These are phyloP conservation scores for Pterocarpus santalinus DNA, from an alignment of 306 rosid species.

Conservation along the genomic window DNA sequence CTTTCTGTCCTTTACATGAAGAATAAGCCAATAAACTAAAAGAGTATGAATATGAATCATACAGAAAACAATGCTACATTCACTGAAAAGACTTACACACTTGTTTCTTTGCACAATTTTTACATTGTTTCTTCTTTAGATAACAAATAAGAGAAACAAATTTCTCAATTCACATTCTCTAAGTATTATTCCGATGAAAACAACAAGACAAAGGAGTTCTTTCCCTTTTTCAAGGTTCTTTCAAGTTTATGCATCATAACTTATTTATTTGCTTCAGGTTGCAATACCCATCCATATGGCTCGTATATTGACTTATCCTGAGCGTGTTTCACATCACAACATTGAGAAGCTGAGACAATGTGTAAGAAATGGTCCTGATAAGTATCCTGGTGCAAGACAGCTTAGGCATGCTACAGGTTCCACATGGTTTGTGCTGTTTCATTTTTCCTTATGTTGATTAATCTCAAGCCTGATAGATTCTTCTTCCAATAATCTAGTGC, in stretches of 20 bases:
- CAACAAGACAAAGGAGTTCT: constrained; percentile 1
- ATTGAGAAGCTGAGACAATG: constrained; percentile 90
- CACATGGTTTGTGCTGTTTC: constrained; percentile 59
- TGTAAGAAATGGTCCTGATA: constrained; percentile 87
- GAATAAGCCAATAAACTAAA: constrained; percentile 13
- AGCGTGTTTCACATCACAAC: constrained; percentile 88
- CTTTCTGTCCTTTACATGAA: constrained; percentile 39
- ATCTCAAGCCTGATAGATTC: constrained; percentile 23
- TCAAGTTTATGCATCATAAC: constrained; percentile 31
- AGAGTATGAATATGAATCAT: constrained; percentile 12
- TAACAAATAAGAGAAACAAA: not conserved
- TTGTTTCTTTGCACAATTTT: not conserved
- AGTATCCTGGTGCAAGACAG: constrained; percentile 91
- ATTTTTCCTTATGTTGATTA: constrained; percentile 23
- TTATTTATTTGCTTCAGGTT: constrained; percentile 65
- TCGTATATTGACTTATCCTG: constrained; percentile 83
- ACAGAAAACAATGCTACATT: not conserved
- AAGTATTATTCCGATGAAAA: constrained; percentile 25
- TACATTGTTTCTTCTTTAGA: not conserved
- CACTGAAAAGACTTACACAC: not conserved
- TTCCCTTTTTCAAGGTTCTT: constrained; percentile 28
- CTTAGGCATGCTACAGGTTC: constrained; percentile 64
- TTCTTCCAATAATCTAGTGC: constrained; percentile 37
- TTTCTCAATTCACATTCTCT: not conserved
- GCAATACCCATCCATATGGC: constrained; percentile 98